Percentiles rank a stretch among this genome's conserved stretches.
Conservation (phyloP, 768 basidiomycete species). For the Boletus insuetus region DNA sequence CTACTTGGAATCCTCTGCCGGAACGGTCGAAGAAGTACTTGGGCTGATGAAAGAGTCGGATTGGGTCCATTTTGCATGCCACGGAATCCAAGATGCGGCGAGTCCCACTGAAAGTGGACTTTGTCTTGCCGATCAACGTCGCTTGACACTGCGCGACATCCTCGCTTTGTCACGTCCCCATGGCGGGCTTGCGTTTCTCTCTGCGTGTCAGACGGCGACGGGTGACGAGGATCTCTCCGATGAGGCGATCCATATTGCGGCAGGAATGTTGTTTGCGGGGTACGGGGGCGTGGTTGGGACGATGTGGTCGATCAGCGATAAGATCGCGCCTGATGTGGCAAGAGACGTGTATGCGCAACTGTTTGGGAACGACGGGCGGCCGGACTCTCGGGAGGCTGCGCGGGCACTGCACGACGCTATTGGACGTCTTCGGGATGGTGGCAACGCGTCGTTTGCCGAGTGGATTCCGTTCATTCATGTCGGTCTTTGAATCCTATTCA, state of each 20-base stretch:
- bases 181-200: background rate
- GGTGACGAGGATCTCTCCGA: background rate
- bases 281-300: slow-evolving; percentile 6
- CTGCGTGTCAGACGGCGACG: background rate
- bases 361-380: too few species aligned
- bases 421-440: background rate
- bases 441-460: background rate
- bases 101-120: background rate
- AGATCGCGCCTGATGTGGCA: too few species aligned
- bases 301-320: background rate
- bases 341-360: too few species aligned
- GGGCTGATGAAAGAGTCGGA: background rate
- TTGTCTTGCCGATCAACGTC: background rate
- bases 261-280: slow-evolving; percentile 33
- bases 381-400: too few species aligned
- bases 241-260: background rate
- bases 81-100: background rate
- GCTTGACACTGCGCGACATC: background rate
- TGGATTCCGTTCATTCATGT: slow-evolving; percentile 14
- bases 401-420: background rate
- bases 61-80: background rate
- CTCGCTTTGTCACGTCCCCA: background rate
- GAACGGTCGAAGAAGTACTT: slow-evolving; percentile 13
- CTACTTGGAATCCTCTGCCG: background rate
- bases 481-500: background rate